phyloP scores from a whole-genome alignment of 768 basidiomycete genomes.

The Hericium erinaceus region DNA sequence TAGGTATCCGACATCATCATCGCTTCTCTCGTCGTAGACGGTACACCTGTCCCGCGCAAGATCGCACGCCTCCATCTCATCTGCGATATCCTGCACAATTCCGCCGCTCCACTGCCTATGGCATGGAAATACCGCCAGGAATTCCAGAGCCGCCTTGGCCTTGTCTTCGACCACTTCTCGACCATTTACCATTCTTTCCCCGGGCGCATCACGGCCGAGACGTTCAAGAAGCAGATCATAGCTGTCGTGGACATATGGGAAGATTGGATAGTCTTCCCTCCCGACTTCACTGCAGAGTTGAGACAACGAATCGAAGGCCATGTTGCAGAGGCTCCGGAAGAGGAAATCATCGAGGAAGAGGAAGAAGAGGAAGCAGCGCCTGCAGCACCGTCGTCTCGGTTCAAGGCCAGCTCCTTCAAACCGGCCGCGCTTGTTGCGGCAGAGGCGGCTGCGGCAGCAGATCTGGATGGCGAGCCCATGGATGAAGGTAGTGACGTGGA shows the following conservation, averaged over 20 bases:
- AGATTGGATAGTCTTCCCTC: conserved; percentile 94
- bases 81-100: conserved; percentile 97
- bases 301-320: conserved; percentile 66
- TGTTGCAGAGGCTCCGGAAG: conserved; percentile 16
- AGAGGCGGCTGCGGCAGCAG: conserved; percentile 20
- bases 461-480: conserved; percentile 33
- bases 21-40: conserved; percentile 76
- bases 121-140: conserved; percentile 97
- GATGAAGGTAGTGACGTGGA: conserved; percentile 41
- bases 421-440: conserved; percentile 41
- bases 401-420: conserved; percentile 74
- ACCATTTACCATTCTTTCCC: conserved; percentile 94
- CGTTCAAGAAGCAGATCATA: conserved; percentile 89
- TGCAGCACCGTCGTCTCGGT: conserved; percentile 38
- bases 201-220: conserved; percentile 91
- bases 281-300: conserved; percentile 72
- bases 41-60: conserved; percentile 97
- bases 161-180: conserved; percentile 92
- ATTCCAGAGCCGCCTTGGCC: conserved; percentile 84
- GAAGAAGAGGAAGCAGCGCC: conserved; percentile 24
- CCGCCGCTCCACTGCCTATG: conserved; percentile 85
- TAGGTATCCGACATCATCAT: conserved; percentile 90
- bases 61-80: conserved; percentile 91
- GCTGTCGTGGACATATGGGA: conserved; percentile 94
- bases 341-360: conserved; percentile 9